Percentiles rank a stretch among this genome's conserved stretches.
These are phyloP conservation scores for Rhododendron kiyosumense DNA, from an alignment of 148 eudicot species.

Conservation along the genomic window DNA sequence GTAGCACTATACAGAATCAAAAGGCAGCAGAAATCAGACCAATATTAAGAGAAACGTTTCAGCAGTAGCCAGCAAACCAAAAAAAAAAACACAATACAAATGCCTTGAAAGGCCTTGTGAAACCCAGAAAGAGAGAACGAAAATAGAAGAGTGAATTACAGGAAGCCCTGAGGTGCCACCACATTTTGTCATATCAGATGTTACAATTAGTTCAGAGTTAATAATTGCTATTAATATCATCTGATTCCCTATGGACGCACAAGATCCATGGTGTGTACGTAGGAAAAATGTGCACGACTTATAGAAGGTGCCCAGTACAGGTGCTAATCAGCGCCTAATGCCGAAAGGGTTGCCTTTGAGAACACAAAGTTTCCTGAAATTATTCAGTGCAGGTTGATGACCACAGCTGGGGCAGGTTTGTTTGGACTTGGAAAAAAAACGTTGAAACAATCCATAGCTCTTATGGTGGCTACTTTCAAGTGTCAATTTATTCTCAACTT, in stretches of 20 bases:
- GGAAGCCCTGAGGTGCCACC: background rate
- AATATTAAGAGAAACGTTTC: background rate
- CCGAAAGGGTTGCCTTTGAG: background rate
- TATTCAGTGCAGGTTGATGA: background rate
- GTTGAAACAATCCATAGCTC: background rate
- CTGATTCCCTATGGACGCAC: background rate
- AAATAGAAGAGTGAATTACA: background rate
- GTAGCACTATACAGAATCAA: background rate
- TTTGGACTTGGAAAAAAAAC: background rate
- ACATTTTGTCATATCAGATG: background rate
- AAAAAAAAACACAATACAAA: background rate
- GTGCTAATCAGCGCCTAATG: background rate
- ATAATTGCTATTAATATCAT: background rate
- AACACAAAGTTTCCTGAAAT: background rate
- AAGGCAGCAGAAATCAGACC: background rate
- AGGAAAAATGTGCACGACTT: background rate
- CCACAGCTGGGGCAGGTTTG: background rate
- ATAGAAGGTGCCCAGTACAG: background rate
- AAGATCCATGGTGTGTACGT: background rate
- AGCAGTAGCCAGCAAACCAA: background rate
- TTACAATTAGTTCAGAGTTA: background rate
- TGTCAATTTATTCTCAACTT: background rate
- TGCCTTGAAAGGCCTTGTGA: background rate
- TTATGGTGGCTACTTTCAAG: background rate
- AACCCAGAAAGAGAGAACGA: background rate